Evolutionary conservation across 108 stramenopile genomes (phyloP).

Genomic region (Cyclotella baltica): DNA sequence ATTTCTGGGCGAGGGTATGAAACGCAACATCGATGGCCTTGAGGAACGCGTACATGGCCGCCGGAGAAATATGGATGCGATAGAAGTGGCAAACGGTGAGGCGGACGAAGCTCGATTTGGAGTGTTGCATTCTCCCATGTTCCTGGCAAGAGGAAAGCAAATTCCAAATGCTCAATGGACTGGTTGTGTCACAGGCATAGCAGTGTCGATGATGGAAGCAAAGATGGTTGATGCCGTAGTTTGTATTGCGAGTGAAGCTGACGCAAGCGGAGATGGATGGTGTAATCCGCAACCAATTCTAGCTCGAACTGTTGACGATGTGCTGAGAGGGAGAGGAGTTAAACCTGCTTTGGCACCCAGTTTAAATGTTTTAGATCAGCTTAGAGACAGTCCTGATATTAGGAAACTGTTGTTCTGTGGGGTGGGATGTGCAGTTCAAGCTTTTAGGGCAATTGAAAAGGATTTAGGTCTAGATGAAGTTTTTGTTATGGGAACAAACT

Average conservation of each 20-base stretch:
- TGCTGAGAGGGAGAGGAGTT: slow-evolving; percentile 78
- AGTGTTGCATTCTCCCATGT: slow-evolving; percentile 70
- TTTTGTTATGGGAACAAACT: slow-evolving; percentile 84
- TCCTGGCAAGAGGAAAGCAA: slow-evolving; percentile 63
- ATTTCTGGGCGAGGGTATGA: slow-evolving; percentile 72
- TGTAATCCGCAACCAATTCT: slow-evolving; percentile 72
- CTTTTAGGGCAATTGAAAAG: slow-evolving; percentile 75
- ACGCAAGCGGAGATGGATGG: slow-evolving; percentile 42
- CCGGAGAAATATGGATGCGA: slow-evolving; percentile 27
- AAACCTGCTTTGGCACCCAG: slow-evolving; percentile 83
- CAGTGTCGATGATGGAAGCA: slow-evolving; percentile 71
- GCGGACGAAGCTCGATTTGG: slow-evolving; percentile 81
- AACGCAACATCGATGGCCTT: slow-evolving; percentile 65
- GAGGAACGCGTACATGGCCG: slow-evolving; percentile 72
- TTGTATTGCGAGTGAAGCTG: slow-evolving; percentile 64
- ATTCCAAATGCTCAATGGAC: slow-evolving; percentile 79
- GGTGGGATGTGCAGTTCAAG: slow-evolving; percentile 87
- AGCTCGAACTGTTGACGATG: slow-evolving; percentile 65
- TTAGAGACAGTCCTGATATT: slow-evolving; percentile 65
- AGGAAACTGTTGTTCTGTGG: slow-evolving; percentile 80
- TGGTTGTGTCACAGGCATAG: slow-evolving; percentile 78
- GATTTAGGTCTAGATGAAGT: slow-evolving; percentile 70
- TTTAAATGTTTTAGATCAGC: slow-evolving; percentile 71
- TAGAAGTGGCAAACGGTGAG: slow-evolving; percentile 7
- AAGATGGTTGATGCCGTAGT: slow-evolving; percentile 78